These are phyloP conservation scores for Phytophthora macrochlamydospora DNA, from an alignment of 352 stramenopile genomes.

Conservation along the genomic window DNA sequence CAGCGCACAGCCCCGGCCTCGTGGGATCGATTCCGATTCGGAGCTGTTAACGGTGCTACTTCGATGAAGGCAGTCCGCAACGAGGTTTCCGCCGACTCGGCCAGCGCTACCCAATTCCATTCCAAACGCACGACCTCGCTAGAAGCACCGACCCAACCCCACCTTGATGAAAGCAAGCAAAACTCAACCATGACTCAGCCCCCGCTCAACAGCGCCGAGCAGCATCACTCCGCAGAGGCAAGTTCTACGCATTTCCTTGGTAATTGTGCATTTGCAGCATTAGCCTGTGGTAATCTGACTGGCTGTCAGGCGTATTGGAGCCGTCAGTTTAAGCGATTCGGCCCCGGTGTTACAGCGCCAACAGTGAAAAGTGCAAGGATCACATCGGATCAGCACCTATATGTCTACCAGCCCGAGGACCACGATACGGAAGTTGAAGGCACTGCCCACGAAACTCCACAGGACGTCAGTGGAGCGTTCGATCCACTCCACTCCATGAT, in stretches of 20 bases:
- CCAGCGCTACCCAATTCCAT: too few species aligned
- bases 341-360: background rate
- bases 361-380: background rate
- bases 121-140: background rate
- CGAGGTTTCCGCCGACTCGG: too few species aligned
- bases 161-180: too few species aligned
- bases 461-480: constrained; percentile 18
- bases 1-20: background rate
- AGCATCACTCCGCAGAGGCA: background rate
- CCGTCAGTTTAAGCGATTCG: background rate
- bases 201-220: background rate
- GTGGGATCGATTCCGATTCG: constrained; percentile 26
- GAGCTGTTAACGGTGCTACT: background rate
- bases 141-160: background rate
- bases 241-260: background rate
- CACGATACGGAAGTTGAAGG: background rate
- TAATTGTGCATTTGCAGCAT: background rate
- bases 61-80: too few species aligned
- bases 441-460: background rate
- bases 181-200: too few species aligned
- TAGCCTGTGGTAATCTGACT: background rate
- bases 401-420: background rate
- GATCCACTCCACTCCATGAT: constrained; percentile 26
- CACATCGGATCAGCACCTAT: constrained; percentile 4
- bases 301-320: background rate